phyloP scores from a whole-genome alignment of 1,284 basidiomycete genomes.

The Mycena sp. region DNA sequence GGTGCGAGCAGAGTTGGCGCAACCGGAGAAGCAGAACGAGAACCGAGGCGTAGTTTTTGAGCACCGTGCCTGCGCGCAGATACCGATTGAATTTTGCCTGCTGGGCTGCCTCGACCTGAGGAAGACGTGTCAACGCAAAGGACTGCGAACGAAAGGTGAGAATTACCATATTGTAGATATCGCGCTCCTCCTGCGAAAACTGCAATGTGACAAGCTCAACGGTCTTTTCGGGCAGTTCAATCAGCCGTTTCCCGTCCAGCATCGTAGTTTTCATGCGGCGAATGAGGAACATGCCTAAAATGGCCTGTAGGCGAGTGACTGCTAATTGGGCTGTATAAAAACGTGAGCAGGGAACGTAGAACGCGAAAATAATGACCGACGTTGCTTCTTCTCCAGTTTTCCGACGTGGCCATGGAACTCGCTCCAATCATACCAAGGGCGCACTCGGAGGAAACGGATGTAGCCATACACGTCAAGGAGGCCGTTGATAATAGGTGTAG shows the following conservation, averaged over 20 bases:
- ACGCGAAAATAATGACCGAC: conserved; percentile 39
- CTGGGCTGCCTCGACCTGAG: conserved; percentile 60
- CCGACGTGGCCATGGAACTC: conserved; percentile 58
- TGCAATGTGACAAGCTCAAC: conserved; percentile 58
- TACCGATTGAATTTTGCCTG: conserved; percentile 69
- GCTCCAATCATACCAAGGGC: conserved; percentile 62
- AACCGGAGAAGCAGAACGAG: conserved; percentile 64
- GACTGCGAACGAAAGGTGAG: neutral
- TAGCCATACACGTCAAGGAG: conserved; percentile 60
- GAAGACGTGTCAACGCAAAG: conserved; percentile 4
- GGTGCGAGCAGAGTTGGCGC: conserved; percentile 66
- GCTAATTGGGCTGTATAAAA: conserved; percentile 53
- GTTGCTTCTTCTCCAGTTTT: conserved; percentile 53
- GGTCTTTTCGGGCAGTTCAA: conserved; percentile 64
- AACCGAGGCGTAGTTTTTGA: conserved; percentile 63
- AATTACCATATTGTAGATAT: conserved; percentile 62
- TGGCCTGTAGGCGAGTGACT: conserved; percentile 58
- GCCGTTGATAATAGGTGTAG: conserved; percentile 65
- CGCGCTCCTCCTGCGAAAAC: conserved; percentile 63
- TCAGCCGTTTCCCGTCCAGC: conserved; percentile 67
- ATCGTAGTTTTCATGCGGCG: conserved; percentile 63
- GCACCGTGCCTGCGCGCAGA: conserved; percentile 53
- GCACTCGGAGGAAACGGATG: conserved; percentile 59
- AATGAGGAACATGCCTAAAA: conserved; percentile 59
- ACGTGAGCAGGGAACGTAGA: neutral